Percentiles rank a stretch among this genome's conserved stretches.
These are phyloP conservation scores for Cercospora canescens DNA, from an alignment of 2,329 filamentous ascomycete species.

Conservation along the genomic window DNA sequence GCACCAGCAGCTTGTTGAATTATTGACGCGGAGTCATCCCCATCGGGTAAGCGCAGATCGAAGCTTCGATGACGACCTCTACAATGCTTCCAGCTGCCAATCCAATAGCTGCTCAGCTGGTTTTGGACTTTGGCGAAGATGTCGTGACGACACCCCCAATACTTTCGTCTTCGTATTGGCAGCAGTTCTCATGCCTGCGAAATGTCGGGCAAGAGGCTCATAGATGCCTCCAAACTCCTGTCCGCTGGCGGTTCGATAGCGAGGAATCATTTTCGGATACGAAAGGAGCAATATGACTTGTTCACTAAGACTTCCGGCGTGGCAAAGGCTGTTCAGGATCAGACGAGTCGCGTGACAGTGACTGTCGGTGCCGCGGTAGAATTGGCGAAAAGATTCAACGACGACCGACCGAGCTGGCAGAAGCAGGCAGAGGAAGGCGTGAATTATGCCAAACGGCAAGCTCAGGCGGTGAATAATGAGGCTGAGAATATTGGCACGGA, in stretches of 20 bases:
- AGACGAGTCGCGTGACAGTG: constrained; percentile 62
- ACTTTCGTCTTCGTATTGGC: not conserved
- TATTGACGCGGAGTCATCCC: constrained; percentile 1
- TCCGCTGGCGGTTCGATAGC: constrained; percentile 49
- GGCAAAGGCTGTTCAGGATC: constrained; percentile 61
- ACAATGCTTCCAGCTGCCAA: not conserved
- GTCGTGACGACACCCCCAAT: not conserved
- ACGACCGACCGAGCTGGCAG: constrained; percentile 41
- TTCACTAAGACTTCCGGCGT: constrained; percentile 66
- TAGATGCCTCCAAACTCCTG: constrained; percentile 53
- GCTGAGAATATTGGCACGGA: constrained; percentile 19
- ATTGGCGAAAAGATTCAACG: constrained; percentile 59
- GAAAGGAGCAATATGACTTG: constrained; percentile 61
- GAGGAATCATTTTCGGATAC: constrained; percentile 58
- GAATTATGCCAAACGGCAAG: constrained; percentile 13
- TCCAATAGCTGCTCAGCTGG: not conserved
- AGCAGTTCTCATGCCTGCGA: not conserved
- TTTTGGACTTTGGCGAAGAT: not conserved
- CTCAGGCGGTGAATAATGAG: constrained; percentile 33
- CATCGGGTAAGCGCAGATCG: not conserved
- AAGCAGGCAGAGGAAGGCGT: constrained; percentile 17
- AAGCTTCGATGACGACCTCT: not conserved
- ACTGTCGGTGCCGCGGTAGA: constrained; percentile 62
- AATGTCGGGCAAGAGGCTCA: constrained; percentile 54
- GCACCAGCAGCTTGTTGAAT: not conserved